Conservation (phyloP, 2,329 filamentous ascomycete genomes). For the Incumbomyces delicatus region DNA sequence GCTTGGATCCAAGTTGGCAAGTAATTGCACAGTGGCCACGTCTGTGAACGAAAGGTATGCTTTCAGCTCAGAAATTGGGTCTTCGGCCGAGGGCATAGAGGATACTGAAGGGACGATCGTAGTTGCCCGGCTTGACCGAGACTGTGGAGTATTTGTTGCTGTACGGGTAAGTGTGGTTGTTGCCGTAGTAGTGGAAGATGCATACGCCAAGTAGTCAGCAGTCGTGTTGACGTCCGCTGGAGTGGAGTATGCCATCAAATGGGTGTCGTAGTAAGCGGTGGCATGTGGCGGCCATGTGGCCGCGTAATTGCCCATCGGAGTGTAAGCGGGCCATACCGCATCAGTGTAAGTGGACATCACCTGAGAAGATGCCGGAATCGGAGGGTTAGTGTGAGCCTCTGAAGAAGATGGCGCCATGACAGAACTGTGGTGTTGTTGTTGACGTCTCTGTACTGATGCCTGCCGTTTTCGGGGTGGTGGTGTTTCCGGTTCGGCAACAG, state of each 20-base stretch:
- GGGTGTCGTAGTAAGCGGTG: neutral
- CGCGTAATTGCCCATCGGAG: neutral
- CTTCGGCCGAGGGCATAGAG: neutral
- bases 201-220: neutral
- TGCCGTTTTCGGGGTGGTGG: neutral
- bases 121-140: neutral
- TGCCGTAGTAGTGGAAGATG: slow-evolving; percentile 10
- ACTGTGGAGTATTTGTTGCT: slow-evolving; percentile 7
- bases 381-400: neutral
- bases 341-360: neutral
- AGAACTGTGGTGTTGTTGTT: neutral
- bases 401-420: neutral
- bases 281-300: slow-evolving; percentile 8
- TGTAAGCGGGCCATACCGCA: neutral
- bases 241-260: slow-evolving; percentile 16
- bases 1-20: slow-evolving; percentile 12
- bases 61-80: neutral
- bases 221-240: slow-evolving; percentile 4
- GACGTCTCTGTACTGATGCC: neutral
- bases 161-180: slow-evolving; percentile 12
- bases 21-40: slow-evolving; percentile 9
- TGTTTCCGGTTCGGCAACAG: neutral
- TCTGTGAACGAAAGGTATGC: slow-evolving; percentile 9
- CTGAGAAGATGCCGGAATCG: neutral
- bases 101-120: neutral